Base-by-base conservation (phyloP, 495 filamentous ascomycete genomes). In the Mytilinidion resinicola region DNA sequence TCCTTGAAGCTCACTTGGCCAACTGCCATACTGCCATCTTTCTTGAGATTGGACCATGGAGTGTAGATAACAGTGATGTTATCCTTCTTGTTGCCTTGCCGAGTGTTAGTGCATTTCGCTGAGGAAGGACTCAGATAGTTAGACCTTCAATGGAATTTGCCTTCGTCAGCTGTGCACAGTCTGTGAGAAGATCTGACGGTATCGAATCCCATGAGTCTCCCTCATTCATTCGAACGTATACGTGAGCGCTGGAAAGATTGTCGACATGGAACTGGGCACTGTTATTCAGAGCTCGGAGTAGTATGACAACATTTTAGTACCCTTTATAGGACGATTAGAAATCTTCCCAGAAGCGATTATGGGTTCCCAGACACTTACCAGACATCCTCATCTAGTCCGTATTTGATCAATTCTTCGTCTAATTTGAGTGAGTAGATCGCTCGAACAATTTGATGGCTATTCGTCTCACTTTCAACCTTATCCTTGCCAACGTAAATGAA, bases 401-500 rank as follows among this genome's bases (percentile, higher is more conserved):
- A 86, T 64, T 89, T 87, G 65, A 98, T 97, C 63, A 98, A 74
- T 65, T 95, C 91, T 78, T 98, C 95, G 76, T 97, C 93, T 98
- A n/a, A 42, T 8, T 33, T 46, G 15, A 47, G 53, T 34, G 51
- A 67, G 43, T 34, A 41, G 33, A 36, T 33, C 19, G 33, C 8
- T 36, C n/a, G 4, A 1, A 43, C 17, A 2, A 7, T 38, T 17
- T 37, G 50, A 37, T 1, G 36, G 10, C 30, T 34, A 11, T 9
- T 36, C 17, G 3, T 38, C 85, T 66, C 80, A 96, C 93, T 98
- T 76, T 98, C 93, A 57, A 96, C 89, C 75, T 98, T 98, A 78
- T 98, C 93, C 76, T 97, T 98, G 69, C 93, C 93, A 34, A 96
- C 89, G 69, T 97, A 98, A 62, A 97, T 84, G 64, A 85, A 90